phyloP scores from a whole-genome alignment of 2,329 filamentous ascomycete genomes.

The Aspergillus sp. region DNA sequence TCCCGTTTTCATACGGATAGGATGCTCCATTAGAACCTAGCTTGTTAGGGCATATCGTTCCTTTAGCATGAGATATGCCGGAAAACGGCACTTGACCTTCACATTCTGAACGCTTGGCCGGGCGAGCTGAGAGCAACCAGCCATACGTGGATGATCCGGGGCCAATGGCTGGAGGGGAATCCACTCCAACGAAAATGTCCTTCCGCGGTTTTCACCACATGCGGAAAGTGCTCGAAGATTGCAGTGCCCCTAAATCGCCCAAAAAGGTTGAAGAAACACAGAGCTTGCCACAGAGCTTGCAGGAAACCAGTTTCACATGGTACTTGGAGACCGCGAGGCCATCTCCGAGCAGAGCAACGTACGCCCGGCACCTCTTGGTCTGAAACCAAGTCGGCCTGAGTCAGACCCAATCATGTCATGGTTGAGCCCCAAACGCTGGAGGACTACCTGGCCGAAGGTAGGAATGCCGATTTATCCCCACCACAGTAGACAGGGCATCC shows the following conservation, averaged over 20 bases:
- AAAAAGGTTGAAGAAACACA: neutral
- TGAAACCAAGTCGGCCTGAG: neutral
- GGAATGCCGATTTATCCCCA: neutral
- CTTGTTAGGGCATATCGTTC: neutral
- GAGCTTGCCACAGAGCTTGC: neutral
- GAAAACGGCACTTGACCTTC: neutral
- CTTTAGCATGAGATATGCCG: neutral
- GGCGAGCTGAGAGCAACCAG: neutral
- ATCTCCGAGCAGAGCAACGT: neutral
- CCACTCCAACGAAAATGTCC: neutral
- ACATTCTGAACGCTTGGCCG: neutral
- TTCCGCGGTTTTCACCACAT: neutral
- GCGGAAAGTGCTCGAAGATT: neutral
- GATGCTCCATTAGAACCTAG: neutral
- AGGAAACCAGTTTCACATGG: neutral
- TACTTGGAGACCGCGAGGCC: neutral
- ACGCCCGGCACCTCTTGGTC: neutral
- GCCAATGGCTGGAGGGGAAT: neutral
- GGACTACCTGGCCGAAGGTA: neutral
- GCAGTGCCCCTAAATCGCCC: neutral
- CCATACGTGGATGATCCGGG: neutral
- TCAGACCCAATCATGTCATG: neutral
- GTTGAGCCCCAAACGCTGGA: neutral
- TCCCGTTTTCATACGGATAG: neutral
- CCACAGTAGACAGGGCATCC: neutral